Conservation (phyloP, 306 rosid genomes). For the Geum urbanum region DNA sequence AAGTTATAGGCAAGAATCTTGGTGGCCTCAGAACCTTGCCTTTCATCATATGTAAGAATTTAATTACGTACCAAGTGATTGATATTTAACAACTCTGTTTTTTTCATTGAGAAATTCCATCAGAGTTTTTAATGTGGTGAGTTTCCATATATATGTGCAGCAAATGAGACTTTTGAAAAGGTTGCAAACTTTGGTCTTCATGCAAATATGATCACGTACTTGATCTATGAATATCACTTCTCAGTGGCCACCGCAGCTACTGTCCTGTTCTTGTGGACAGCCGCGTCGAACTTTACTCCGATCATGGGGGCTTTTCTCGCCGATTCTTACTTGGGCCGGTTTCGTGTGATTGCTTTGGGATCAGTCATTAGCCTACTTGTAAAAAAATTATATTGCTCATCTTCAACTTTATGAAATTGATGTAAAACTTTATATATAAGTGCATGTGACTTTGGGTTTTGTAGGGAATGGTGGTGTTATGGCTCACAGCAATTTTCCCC, state of each 20-base stretch:
- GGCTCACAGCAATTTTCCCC: constrained; percentile 58
- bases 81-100: not conserved
- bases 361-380: constrained; percentile 46
- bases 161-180: constrained; percentile 74
- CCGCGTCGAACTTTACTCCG: constrained; percentile 40
- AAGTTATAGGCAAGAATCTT: constrained; percentile 30
- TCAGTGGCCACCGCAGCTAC: constrained; percentile 37
- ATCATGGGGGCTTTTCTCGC: constrained; percentile 75
- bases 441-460: not conserved
- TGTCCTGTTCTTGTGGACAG: constrained; percentile 51
- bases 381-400: constrained; percentile 16
- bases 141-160: constrained; percentile 37
- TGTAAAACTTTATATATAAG: not conserved
- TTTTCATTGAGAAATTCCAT: not conserved
- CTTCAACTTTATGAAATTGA: not conserved
- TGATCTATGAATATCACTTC: constrained; percentile 42
- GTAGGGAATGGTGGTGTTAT: constrained; percentile 55
- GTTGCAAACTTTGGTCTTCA: constrained; percentile 64
- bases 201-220: constrained; percentile 60
- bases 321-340: constrained; percentile 68
- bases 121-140: not conserved
- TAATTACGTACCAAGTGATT: not conserved
- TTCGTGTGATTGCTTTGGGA: constrained; percentile 52
- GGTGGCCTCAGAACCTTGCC: constrained; percentile 82
- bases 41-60: constrained; percentile 57